These are phyloP conservation scores for Corchorus capsularis DNA, from an alignment of 345 rosid species.

Conservation along the genomic window DNA sequence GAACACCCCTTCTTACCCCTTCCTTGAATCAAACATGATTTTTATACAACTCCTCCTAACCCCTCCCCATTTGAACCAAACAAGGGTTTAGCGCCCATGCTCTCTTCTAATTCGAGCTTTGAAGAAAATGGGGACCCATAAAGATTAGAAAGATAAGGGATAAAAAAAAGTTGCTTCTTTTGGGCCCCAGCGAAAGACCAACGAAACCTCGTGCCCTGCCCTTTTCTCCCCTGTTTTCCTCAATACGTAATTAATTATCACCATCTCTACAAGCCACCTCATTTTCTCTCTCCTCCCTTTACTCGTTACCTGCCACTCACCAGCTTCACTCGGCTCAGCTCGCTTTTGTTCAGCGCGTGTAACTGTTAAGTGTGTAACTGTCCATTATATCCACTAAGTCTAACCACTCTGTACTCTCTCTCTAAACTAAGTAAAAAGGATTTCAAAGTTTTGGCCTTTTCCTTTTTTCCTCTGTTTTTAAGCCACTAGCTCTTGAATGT, in stretches of 20 bases:
- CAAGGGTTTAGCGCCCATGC: too few relatives aligned
- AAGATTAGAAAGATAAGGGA: background rate
- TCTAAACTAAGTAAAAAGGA: too few relatives aligned
- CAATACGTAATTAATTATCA: conserved; percentile 37
- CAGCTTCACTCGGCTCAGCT: conserved; percentile 8
- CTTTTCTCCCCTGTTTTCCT: conserved; percentile 5
- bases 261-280: conserved; percentile 21
- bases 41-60: too few relatives aligned
- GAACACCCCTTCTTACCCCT: too few relatives aligned
- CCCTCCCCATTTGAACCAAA: too few relatives aligned
- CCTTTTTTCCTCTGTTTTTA: background rate
- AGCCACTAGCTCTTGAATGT: conserved; percentile 19
- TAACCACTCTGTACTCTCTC: background rate
- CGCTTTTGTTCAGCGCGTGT: conserved; percentile 8
- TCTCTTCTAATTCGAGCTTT: conserved; percentile 28
- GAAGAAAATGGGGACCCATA: conserved; percentile 18
- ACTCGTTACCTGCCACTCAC: background rate
- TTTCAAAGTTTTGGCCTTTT: conserved; percentile 12
- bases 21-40: too few relatives aligned
- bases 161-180: background rate
- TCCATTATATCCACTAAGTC: too few relatives aligned
- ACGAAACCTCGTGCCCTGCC: background rate
- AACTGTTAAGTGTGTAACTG: too few relatives aligned
- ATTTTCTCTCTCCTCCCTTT: background rate
- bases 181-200: conserved; percentile 19